phyloP scores from a whole-genome alignment of 108 stramenopile species.

The Skeletonema grethae region DNA sequence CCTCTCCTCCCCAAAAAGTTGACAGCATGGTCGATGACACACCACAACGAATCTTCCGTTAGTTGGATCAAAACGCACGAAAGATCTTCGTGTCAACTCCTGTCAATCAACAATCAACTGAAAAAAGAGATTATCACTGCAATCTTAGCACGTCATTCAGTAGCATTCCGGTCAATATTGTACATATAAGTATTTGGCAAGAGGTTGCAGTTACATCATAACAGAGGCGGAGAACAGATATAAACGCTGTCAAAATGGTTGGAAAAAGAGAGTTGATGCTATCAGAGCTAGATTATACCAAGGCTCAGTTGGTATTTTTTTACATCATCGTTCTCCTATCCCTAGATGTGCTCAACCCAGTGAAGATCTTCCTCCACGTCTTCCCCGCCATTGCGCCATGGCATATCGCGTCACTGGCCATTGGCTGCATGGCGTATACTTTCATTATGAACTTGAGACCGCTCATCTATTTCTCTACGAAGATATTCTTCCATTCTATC shows the following conservation, averaged over 20 bases:
- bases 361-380: constrained; percentile 90
- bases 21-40: no score
- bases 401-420: constrained; percentile 75
- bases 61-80: no score
- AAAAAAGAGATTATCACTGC: no score
- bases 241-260: neutral
- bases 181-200: no score
- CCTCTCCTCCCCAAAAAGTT: no score
- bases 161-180: no score
- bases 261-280: constrained; percentile 44
- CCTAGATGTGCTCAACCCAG: constrained; percentile 88
- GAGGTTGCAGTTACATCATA: no score
- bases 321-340: constrained; percentile 81
- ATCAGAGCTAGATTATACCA: constrained; percentile 76
- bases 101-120: no score
- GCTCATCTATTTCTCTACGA: constrained; percentile 80
- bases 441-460: constrained; percentile 82
- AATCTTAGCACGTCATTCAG: no score
- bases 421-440: constrained; percentile 69
- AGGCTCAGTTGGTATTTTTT: constrained; percentile 85
- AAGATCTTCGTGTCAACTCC: no score
- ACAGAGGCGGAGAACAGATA: neutral
- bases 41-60: no score
- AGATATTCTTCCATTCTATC: constrained; percentile 89
- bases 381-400: constrained; percentile 77